phyloP scores from a whole-genome alignment of 805 yeast genomes.

The Grigorovia transvaalensis region DNA sequence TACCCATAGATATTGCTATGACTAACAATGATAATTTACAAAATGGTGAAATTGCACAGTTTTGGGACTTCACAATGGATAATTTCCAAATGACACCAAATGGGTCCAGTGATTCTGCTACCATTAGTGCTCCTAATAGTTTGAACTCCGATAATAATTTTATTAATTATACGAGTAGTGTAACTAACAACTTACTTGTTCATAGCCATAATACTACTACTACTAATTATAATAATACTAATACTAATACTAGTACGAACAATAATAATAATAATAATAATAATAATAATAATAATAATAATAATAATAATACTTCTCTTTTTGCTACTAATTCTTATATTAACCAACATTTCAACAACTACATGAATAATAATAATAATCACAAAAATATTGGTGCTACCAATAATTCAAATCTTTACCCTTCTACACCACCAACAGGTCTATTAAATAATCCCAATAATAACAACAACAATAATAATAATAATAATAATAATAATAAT shows the following conservation, averaged over 20 bases:
- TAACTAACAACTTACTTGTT: background rate
- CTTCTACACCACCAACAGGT: background rate
- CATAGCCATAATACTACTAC: slow-evolving; percentile 1
- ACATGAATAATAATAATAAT: slow-evolving; percentile 1
- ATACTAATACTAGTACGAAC: background rate
- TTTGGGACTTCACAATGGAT: slow-evolving; percentile 33
- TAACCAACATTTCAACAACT: slow-evolving; percentile 2
- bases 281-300: background rate
- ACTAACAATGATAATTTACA: slow-evolving; percentile 8
- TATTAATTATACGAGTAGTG: background rate
- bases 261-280: slow-evolving; percentile 1
- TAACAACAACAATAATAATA: background rate
- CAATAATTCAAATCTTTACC: background rate
- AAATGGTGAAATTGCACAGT: slow-evolving; percentile 32
- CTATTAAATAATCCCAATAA: background rate
- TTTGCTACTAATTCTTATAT: background rate
- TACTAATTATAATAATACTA: slow-evolving; percentile 1
- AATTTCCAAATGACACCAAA: slow-evolving; percentile 29
- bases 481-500: slow-evolving; percentile 1
- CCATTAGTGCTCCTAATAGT: slow-evolving; percentile 30
- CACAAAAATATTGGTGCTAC: background rate
- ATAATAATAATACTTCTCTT: background rate
- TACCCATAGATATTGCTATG: slow-evolving; percentile 20
- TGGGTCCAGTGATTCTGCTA: slow-evolving; percentile 26
- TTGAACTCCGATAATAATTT: slow-evolving; percentile 16